Evolutionary conservation across 169 alveolate species (phyloP).

Genomic region (Besnoitia besnoiti): DNA sequence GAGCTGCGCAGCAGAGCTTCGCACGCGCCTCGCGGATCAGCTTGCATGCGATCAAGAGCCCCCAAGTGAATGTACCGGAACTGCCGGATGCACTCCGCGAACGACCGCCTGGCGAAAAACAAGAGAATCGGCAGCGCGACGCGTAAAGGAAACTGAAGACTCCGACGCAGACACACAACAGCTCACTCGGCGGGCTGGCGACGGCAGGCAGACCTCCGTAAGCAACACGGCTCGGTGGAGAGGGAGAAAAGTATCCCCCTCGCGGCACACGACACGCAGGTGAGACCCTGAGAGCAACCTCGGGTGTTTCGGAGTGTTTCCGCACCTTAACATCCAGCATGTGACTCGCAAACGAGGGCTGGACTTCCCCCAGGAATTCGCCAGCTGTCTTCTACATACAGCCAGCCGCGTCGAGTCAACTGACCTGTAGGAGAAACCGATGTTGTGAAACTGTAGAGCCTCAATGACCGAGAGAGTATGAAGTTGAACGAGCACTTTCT

Average conservation of each 20-base stretch:
- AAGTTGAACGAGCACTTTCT: slow-evolving; percentile 82
- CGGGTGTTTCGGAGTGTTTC: background rate
- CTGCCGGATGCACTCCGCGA: slow-evolving; percentile 84
- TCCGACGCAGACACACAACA: background rate
- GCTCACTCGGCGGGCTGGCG: background rate
- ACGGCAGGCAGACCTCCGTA: background rate
- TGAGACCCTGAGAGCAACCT: no score
- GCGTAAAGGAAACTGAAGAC: background rate
- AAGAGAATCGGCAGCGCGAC: background rate
- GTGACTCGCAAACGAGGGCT: background rate
- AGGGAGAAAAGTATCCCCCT: no score
- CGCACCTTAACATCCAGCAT: background rate
- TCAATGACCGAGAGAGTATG: slow-evolving; percentile 87
- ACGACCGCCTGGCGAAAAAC: slow-evolving; percentile 82
- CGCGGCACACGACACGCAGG: no score
- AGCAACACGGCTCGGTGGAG: no score
- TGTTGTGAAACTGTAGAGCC: slow-evolving; percentile 84
- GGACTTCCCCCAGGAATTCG: no score
- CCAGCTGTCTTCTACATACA: no score
- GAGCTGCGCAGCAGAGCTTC: background rate
- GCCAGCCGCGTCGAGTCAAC: background rate
- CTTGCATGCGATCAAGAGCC: background rate
- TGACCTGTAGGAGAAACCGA: slow-evolving; percentile 86
- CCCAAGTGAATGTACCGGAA: slow-evolving; percentile 77
- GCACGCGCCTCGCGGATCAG: background rate